Evolutionary conservation across 148 eudicot genomes (phyloP), one percentile per base, ranked within the genome.

Genomic region (Silene conica): DNA sequence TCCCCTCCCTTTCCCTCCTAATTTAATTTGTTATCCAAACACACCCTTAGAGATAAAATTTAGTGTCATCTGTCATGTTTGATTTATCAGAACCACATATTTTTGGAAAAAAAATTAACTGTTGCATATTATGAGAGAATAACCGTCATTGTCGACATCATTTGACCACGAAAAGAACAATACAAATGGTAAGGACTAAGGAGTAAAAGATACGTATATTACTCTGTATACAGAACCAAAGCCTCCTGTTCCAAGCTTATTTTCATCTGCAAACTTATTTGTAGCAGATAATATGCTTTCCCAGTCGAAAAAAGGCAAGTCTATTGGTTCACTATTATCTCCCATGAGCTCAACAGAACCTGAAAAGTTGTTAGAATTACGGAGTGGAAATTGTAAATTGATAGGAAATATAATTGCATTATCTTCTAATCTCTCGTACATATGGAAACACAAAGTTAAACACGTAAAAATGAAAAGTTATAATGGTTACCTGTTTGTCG

Each of bases 171-270:
- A 50, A 38, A 38, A 38, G 43, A 38, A 7, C 43, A 38, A 38
- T 38, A 6, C 7, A 38, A 50, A 13, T 50, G 14, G 4, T 18
- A 50, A 50, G n/a, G n/a, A n/a, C n/a, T n/a, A n/a, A n/a, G 16
- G 18, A 50, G 18, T n/a, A n/a, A 50, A 15, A 4, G 20, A 41
- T 20, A 10, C n/a, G n/a, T n/a, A n/a, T 50, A 11, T 72, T 78
- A 73, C 76, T 72, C 18, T 58, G 68, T 78, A 72, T 20, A 78
- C 80, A 25, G 80, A 45, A 58, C 80, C 80, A 66, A 78, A 78
- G 31, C 80, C 80, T 43, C 80, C 80, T 58, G 72, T 65, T 22
- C 80, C 80, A 66, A 78, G 80, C 22, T 66, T 78, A 26, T 78
- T 57, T 21, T 6, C 52, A 8, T 78, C 72, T 65, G 80, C 72